Conservation (phyloP, 1,284 basidiomycete genomes). For the Ceratobasidium sp. region DNA sequence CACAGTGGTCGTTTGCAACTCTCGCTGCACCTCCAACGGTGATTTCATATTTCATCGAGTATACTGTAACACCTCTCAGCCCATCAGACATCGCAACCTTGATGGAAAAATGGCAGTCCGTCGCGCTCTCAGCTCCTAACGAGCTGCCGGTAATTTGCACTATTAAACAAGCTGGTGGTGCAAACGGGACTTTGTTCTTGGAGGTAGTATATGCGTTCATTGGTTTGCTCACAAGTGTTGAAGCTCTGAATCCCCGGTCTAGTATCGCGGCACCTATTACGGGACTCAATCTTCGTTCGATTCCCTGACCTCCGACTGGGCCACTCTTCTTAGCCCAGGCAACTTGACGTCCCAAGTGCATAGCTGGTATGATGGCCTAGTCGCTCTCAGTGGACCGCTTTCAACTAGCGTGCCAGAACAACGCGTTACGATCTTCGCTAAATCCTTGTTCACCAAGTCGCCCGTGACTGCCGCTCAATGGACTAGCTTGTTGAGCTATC, state of each 20-base stretch:
- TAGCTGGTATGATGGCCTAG: slow-evolving; percentile 42
- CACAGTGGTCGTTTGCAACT: slow-evolving; percentile 48
- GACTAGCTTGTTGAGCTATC: slow-evolving; percentile 46
- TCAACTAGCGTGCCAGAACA: slow-evolving; percentile 1
- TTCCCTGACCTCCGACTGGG: slow-evolving; percentile 3
- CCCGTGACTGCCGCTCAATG: slow-evolving; percentile 31
- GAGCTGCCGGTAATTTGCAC: slow-evolving; percentile 26
- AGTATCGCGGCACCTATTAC: slow-evolving; percentile 29
- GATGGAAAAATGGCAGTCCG: slow-evolving; percentile 32
- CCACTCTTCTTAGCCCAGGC: slow-evolving; percentile 12
- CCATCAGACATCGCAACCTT: slow-evolving; percentile 43
- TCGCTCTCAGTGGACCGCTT: slow-evolving; percentile 18
- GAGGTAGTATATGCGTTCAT: background rate
- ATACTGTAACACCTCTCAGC: slow-evolving; percentile 1
- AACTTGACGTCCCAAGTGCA: slow-evolving; percentile 7
- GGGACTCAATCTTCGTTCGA: slow-evolving; percentile 25
- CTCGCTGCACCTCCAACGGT: slow-evolving; percentile 46
- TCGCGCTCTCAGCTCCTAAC: slow-evolving; percentile 43
- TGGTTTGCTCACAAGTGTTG: background rate
- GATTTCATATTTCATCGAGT: slow-evolving; percentile 44
- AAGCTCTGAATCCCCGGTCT: background rate
- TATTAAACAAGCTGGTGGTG: background rate
- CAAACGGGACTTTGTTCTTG: background rate
- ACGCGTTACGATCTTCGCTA: slow-evolving; percentile 9
- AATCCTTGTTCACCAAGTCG: slow-evolving; percentile 37